A percentile compares a stretch with the other conserved stretches of the same genome.
Conservation (phyloP, 2,329 filamentous ascomycete genomes). For the Aspergillus piperis region DNA sequence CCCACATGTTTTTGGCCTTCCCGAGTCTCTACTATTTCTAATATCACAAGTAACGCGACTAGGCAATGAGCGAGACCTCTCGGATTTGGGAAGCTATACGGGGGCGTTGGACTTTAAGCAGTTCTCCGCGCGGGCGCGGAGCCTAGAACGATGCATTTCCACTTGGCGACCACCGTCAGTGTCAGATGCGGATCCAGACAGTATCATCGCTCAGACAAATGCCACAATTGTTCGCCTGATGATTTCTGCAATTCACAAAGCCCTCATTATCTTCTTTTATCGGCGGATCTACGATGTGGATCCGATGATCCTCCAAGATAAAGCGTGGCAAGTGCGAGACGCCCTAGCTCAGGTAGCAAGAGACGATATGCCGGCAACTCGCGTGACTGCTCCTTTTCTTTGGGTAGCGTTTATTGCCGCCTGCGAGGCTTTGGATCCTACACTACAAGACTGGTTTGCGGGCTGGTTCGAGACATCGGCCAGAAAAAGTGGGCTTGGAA, state of each 20-base stretch:
- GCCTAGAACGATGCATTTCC: slow-evolving; percentile 36
- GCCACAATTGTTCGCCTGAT: slow-evolving; percentile 30
- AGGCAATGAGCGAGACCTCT: slow-evolving; percentile 44
- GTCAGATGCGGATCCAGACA: background rate
- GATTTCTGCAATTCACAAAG: slow-evolving; percentile 45
- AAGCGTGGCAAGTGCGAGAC: slow-evolving; percentile 41
- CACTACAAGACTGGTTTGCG: slow-evolving; percentile 39
- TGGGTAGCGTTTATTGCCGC: slow-evolving; percentile 51
- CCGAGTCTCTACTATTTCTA: slow-evolving; percentile 45
- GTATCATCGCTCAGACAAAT: background rate
- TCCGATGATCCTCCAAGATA: slow-evolving; percentile 43
- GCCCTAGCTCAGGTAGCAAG: slow-evolving; percentile 39
- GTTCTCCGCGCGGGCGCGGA: slow-evolving; percentile 36
- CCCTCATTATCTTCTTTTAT: slow-evolving; percentile 51
- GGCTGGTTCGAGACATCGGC: slow-evolving; percentile 36
- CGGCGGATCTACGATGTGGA: slow-evolving; percentile 47
- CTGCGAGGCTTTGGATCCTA: slow-evolving; percentile 43
- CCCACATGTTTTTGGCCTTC: slow-evolving; percentile 49
- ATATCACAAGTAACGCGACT: slow-evolving; percentile 47
- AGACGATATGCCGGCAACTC: slow-evolving; percentile 33
- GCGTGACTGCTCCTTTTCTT: slow-evolving; percentile 41
- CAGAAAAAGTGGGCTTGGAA: slow-evolving; percentile 34
- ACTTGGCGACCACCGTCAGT: slow-evolving; percentile 15
- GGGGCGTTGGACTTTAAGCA: slow-evolving; percentile 27
- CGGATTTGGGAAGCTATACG: slow-evolving; percentile 21